phyloP scores from a whole-genome alignment of 441 rosid genomes.

The Arabidopsis hybrid region DNA sequence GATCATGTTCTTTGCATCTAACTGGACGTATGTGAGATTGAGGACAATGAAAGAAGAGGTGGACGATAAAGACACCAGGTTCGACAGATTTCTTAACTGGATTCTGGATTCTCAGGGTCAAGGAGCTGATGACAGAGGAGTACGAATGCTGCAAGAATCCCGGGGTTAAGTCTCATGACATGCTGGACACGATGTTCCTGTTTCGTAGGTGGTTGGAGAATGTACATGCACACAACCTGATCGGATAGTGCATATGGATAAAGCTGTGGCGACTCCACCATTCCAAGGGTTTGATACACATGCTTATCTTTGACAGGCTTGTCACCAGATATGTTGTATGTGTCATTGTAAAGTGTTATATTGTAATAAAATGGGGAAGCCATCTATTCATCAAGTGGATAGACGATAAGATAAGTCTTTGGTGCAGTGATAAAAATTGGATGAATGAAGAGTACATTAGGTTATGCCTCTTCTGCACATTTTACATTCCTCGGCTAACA shows the following conservation, averaged over 20 bases:
- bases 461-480: background rate
- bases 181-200: conserved; percentile 22
- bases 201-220: conserved; percentile 58
- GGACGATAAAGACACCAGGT: background rate
- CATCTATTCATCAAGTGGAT: background rate
- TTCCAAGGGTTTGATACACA: conserved; percentile 30
- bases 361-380: background rate
- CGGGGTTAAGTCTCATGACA: background rate
- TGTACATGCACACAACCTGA: conserved; percentile 48
- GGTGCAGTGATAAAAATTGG: background rate
- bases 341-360: background rate
- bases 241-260: conserved; percentile 45
- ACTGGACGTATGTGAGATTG: conserved; percentile 52
- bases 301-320: background rate
- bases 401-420: background rate
- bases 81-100: background rate
- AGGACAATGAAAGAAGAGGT: conserved; percentile 26
- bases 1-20: conserved; percentile 52
- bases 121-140: conserved; percentile 6
- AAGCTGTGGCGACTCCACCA: conserved; percentile 40
- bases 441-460: background rate
- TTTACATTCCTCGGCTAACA: background rate
- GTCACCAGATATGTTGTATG: background rate
- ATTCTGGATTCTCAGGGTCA: conserved; percentile 37
- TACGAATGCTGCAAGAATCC: background rate